Conservation (phyloP, 768 basidiomycete species). For the Phanerochaete carnosa region DNA sequence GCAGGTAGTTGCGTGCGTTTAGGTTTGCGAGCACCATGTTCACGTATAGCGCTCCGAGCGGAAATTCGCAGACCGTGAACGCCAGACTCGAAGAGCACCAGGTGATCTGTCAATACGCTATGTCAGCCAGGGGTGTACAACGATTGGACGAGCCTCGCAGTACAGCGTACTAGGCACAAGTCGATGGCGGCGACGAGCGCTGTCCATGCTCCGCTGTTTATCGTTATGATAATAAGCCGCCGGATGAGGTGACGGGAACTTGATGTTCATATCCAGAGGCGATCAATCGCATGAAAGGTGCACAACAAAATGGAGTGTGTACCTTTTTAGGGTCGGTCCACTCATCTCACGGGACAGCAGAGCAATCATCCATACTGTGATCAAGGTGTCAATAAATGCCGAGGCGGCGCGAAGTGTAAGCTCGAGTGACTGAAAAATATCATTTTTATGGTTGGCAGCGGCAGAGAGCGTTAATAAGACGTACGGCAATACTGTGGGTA, state of each 20-base stretch:
- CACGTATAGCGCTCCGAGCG: constrained; percentile 3
- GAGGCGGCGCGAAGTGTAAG: background rate
- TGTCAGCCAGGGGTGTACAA: background rate
- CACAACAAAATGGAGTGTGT: background rate
- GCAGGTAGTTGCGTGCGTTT: constrained; percentile 6
- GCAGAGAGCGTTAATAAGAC: no score
- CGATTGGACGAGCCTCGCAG: background rate
- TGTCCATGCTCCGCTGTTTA: background rate
- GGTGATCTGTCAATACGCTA: background rate
- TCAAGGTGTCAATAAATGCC: background rate
- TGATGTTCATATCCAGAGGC: no score
- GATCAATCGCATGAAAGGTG: no score
- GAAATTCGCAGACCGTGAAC: constrained; percentile 3
- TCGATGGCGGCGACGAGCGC: background rate
- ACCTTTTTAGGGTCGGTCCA: background rate
- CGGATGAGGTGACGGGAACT: background rate
- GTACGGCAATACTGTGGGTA: no score
- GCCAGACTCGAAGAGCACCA: background rate
- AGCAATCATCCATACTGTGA: background rate
- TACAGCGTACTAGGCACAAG: background rate
- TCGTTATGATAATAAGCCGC: background rate
- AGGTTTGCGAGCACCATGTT: constrained; percentile 9
- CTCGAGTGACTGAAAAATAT: background rate
- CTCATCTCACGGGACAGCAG: background rate
- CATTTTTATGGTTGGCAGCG: no score